These are phyloP conservation scores for Bruguiera parviflora DNA, from an alignment of 345 rosid genomes.

Conservation along the genomic window DNA sequence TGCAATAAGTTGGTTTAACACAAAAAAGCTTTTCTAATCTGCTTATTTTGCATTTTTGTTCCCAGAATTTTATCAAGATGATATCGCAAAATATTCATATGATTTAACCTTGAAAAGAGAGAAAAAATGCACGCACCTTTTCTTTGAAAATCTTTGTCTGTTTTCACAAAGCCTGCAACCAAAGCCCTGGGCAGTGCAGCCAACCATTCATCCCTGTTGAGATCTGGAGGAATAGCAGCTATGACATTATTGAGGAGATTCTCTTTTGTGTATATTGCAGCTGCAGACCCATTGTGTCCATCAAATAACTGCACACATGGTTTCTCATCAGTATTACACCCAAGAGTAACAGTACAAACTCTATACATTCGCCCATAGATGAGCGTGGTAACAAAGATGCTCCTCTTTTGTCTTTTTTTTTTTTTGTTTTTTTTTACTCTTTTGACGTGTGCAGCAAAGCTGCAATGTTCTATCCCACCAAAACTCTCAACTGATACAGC, in stretches of 20 bases:
- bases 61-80: background rate
- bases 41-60: background rate
- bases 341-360: background rate
- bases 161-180: conserved; percentile 98
- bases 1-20: background rate
- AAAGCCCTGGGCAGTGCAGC: conserved; percentile 93
- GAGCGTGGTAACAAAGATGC: background rate
- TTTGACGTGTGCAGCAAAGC: no score
- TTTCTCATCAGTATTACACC: conserved; percentile 13
- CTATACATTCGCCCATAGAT: background rate
- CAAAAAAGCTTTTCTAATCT: conserved; percentile 4
- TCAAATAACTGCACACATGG: conserved; percentile 74
- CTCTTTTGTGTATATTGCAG: conserved; percentile 94
- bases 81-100: background rate
- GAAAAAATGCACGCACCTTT: conserved; percentile 43
- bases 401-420: no score
- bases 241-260: conserved; percentile 78
- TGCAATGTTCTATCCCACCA: no score
- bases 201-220: conserved; percentile 88
- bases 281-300: conserved; percentile 97
- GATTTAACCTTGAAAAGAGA: background rate
- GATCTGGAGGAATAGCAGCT: conserved; percentile 78
- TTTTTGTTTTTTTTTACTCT: no score
- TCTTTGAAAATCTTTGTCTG: conserved; percentile 92
- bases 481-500: background rate